Base-by-base conservation (phyloP, 1,284 basidiomycete species). In the Pyrrhoderma lamaoense region DNA sequence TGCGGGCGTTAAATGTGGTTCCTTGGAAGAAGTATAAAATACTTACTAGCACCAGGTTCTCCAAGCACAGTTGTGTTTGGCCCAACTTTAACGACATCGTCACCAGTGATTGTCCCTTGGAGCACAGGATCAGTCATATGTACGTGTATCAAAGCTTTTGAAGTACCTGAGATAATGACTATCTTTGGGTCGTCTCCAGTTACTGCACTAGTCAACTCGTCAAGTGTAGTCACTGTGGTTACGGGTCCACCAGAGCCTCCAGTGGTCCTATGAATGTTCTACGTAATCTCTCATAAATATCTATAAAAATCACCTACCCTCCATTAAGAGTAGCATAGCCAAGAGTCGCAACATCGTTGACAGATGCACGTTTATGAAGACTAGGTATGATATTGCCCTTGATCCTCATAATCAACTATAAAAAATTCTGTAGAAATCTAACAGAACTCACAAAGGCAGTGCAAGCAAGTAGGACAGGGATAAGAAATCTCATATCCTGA, bases 1-100 rank as follows among this genome's bases (percentile, higher is more conserved):
- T 27, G 9, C 16, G 14, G 16, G 23, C 21, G 9, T 8, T 35
- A 51, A n/a, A 13, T 31, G n/a, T 37, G 5, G 27, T n/a, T 13
- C n/a, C n/a, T n/a, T 34, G n/a, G 38, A 11, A 35, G 22, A 25
- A 21, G 8, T 3, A 19, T 16, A 25, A 18, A 2, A 8, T 14
- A 56, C 63, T 49, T 51, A 65, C 62, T 54, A 23, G 63, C 61
- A 34, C 63, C 64, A 37, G 56, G 40, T 49, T 59, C 61, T 25
- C 67, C 66, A 23, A 76, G 58, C 38, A 75, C 60, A 8, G 72
- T 69, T 1, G 69, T 75, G 61, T 75, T 74, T 19, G 68, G 64
- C 21, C 73, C 73, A 46, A 73, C 62, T 49, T 62, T 67, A 39
- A 75, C 65, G 8, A 68, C 70, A 14, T 63, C 56, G 57, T 68